Conservation (phyloP, 768 basidiomycete genomes). For the Mycena galopus region DNA sequence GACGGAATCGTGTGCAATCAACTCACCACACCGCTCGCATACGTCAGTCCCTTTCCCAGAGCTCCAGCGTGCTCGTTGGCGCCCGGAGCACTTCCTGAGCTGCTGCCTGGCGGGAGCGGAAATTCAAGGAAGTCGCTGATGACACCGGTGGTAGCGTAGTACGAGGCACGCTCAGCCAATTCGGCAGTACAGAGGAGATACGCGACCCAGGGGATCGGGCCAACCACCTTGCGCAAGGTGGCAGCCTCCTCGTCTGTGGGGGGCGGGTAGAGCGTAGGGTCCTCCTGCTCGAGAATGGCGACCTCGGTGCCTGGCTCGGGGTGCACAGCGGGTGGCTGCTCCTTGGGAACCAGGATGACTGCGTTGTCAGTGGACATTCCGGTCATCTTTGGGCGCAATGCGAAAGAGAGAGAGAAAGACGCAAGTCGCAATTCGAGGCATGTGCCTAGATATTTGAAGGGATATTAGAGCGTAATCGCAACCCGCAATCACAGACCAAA, state of each 20-base stretch:
- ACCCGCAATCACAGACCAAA: too few relatives aligned
- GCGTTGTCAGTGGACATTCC: constrained; percentile 4
- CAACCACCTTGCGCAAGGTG: constrained; percentile 73
- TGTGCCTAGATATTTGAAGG: background rate
- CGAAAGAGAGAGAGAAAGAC: constrained; percentile 1
- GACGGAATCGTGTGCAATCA: background rate
- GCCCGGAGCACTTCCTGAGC: background rate
- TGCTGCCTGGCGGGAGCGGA: background rate
- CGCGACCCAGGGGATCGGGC: constrained; percentile 69
- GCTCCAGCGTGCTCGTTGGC: background rate
- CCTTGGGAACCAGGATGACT: constrained; percentile 7
- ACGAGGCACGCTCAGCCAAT: constrained; percentile 82
- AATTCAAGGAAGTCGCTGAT: background rate
- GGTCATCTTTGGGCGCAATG: constrained; percentile 1
- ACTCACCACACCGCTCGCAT: background rate
- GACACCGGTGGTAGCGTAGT: constrained; percentile 58
- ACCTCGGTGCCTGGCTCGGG: constrained; percentile 11
- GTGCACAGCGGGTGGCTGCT: constrained; percentile 12
- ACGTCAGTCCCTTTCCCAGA: background rate
- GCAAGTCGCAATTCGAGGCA: constrained; percentile 4
- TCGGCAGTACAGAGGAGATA: constrained; percentile 76
- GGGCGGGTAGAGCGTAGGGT: constrained; percentile 5
- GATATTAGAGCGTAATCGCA: too few relatives aligned
- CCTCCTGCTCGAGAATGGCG: constrained; percentile 1
- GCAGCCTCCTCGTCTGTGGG: constrained; percentile 72